Evolutionary conservation across 1,284 basidiomycete species (phyloP).

Genomic region (Coriolopsis trogii): DNA sequence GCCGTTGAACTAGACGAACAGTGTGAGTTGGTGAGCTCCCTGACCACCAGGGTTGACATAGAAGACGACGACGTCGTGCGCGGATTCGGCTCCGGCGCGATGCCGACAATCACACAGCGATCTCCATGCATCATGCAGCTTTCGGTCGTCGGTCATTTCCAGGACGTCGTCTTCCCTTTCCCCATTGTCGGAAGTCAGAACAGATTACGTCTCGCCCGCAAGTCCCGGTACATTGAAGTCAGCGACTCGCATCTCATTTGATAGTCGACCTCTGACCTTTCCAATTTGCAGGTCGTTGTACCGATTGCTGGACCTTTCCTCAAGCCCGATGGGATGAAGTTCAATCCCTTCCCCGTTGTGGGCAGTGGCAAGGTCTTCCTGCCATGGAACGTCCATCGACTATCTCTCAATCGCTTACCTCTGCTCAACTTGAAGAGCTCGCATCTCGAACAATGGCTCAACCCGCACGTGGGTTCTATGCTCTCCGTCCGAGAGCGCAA

Average conservation of each 20-base stretch:
- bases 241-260: too few species aligned
- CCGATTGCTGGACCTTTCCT: slow-evolving; percentile 29
- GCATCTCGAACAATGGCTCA: slow-evolving; percentile 32
- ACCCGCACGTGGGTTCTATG: slow-evolving; percentile 33
- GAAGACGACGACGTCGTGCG: slow-evolving; percentile 26
- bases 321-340: slow-evolving; percentile 26
- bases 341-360: slow-evolving; percentile 39
- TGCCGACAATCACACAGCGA: slow-evolving; percentile 30
- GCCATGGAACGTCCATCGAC: slow-evolving; percentile 44
- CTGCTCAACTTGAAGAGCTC: slow-evolving; percentile 24
- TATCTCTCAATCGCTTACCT: slow-evolving; percentile 43
- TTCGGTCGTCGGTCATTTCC: slow-evolving; percentile 26
- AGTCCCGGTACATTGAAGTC: slow-evolving; percentile 58
- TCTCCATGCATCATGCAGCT: slow-evolving; percentile 39
- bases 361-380: slow-evolving; percentile 23
- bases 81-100: slow-evolving; percentile 25
- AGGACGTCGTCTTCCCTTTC: slow-evolving; percentile 38
- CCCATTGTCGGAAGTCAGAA: slow-evolving; percentile 34
- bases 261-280: too few species aligned
- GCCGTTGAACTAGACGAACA: slow-evolving; percentile 37
- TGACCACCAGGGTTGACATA: slow-evolving; percentile 31
- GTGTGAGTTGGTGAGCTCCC: slow-evolving; percentile 30
- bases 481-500: slow-evolving; percentile 36
- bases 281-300: slow-evolving; percentile 31
- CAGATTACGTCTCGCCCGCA: slow-evolving; percentile 50